Conservation (phyloP, 176 grass and related monocot species). For the Phyllostachys edulis region DNA sequence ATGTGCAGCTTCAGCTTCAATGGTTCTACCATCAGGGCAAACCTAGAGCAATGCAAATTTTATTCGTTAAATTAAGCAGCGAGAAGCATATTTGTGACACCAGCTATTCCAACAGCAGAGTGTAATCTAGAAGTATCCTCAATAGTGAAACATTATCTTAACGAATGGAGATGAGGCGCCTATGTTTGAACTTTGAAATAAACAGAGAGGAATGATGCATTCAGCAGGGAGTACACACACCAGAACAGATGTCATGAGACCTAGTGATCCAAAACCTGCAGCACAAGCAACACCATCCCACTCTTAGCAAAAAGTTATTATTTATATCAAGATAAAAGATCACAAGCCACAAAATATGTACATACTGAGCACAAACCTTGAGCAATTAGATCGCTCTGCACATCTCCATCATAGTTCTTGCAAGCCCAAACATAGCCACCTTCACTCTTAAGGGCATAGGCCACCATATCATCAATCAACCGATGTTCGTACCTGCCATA, state of each 20-base stretch:
- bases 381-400: conserved; percentile 88
- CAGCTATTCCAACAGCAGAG: background rate
- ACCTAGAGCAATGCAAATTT: conserved; percentile 38
- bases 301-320: conserved; percentile 19
- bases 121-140: background rate
- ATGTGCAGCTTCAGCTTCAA: conserved; percentile 86
- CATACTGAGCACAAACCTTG: conserved; percentile 49
- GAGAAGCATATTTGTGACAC: background rate
- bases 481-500: conserved; percentile 86
- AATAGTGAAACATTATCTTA: background rate
- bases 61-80: background rate
- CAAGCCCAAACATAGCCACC: conserved; percentile 98
- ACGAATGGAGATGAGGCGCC: background rate
- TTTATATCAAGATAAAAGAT: background rate
- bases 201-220: background rate
- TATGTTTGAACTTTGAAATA: background rate
- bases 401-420: conserved; percentile 98
- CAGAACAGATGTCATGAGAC: conserved; percentile 76
- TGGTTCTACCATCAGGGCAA: conserved; percentile 71
- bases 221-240: conserved; percentile 31
- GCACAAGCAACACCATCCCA: background rate
- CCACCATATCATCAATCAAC: conserved; percentile 99
- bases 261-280: conserved; percentile 80
- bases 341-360: background rate
- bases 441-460: conserved; percentile 61